phyloP scores from a whole-genome alignment of 1,139 yeast species.

The Saccharomyces hybrid region DNA sequence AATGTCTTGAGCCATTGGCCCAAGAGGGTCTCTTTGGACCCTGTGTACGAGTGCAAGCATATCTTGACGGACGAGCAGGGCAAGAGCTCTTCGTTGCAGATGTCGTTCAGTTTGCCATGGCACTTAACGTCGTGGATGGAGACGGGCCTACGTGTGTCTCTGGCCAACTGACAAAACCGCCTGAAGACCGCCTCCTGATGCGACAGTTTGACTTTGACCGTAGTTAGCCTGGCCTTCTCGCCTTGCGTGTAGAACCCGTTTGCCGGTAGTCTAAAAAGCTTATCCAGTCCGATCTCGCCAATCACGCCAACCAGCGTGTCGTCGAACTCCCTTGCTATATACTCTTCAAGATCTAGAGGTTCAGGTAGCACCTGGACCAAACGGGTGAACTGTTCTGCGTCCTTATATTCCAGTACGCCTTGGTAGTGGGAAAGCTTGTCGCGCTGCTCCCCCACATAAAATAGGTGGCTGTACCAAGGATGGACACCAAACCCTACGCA shows the following conservation, averaged over 20 bases:
- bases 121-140: conserved; percentile 83
- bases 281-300: conserved; percentile 92
- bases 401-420: conserved; percentile 31
- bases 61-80: conserved; percentile 29
- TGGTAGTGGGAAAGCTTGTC: conserved; percentile 46
- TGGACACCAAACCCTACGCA: conserved; percentile 75
- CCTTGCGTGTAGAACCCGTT: conserved; percentile 46
- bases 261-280: conserved; percentile 58
- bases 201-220: conserved; percentile 44
- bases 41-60: conserved; percentile 80
- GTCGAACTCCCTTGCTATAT: conserved; percentile 38
- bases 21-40: conserved; percentile 56
- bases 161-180: conserved; percentile 49
- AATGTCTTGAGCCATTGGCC: conserved; percentile 41
- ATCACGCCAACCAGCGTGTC: conserved; percentile 31
- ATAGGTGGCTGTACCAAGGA: conserved; percentile 81
- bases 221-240: conserved; percentile 31
- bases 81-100: conserved; percentile 28
- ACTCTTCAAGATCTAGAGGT: conserved; percentile 38
- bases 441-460: conserved; percentile 30
- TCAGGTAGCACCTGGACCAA: conserved; percentile 49
- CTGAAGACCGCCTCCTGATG: conserved; percentile 57
- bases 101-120: conserved; percentile 52
- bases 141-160: conserved; percentile 40
- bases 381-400: conserved; percentile 32